Evolutionary conservation across 495 filamentous ascomycete genomes (phyloP).

Genomic region (Penicillium longicatenatum): DNA sequence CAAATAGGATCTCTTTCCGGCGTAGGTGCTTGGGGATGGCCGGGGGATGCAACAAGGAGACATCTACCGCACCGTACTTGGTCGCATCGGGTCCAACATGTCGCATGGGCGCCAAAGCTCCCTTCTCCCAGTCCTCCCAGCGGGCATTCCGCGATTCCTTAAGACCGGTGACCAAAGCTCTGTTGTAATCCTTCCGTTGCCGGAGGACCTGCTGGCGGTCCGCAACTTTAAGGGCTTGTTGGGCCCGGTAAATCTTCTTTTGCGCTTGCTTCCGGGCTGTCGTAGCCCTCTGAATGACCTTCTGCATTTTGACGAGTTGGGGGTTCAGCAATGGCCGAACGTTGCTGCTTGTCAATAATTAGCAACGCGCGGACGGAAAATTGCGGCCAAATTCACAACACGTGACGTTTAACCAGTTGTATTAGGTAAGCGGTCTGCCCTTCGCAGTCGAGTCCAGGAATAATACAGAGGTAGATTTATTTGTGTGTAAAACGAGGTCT

Average conservation of each 20-base stretch:
- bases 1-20: conserved; percentile 63
- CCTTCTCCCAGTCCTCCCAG: conserved; percentile 74
- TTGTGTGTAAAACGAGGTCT: too few relatives aligned
- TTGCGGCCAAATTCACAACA: conserved; percentile 32
- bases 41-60: conserved; percentile 37
- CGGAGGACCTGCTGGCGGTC: conserved; percentile 36
- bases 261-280: conserved; percentile 65
- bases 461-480: too few relatives aligned
- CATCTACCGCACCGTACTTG: conserved; percentile 53
- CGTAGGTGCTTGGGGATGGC: conserved; percentile 48
- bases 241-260: conserved; percentile 44
- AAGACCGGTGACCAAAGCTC: conserved; percentile 30
- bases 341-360: conserved; percentile 25
- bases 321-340: conserved; percentile 37
- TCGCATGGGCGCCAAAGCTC: conserved; percentile 71
- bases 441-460: too few relatives aligned
- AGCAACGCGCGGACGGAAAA: conserved; percentile 35
- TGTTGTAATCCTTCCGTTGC: conserved; percentile 37
- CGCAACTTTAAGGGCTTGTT: conserved; percentile 39
- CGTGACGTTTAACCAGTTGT: conserved; percentile 17
- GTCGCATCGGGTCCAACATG: conserved; percentile 57
- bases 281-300: conserved; percentile 67
- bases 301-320: conserved; percentile 62
- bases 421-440: conserved; percentile 5
- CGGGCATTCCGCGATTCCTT: conserved; percentile 36